Percentiles rank a stretch among this genome's conserved stretches.
Evolutionary conservation across 2,329 filamentous ascomycete genomes (phyloP).

Genomic region (Ceratocystis cubensis): DNA sequence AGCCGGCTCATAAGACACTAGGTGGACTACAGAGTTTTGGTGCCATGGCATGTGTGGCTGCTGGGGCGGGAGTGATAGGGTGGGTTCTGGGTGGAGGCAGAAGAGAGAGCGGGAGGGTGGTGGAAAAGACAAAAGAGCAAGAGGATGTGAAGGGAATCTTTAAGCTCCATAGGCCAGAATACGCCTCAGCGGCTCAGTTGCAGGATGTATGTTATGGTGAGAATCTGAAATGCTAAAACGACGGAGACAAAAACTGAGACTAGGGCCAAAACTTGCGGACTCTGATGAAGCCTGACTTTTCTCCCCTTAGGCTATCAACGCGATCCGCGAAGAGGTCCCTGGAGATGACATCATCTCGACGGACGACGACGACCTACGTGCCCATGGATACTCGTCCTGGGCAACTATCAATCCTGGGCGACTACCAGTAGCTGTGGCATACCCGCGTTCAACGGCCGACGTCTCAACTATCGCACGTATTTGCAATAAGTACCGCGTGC

Average conservation of each 20-base stretch:
- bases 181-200: slow-evolving; percentile 31
- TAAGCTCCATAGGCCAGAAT: slow-evolving; percentile 24
- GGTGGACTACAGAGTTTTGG: too few species aligned
- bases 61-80: too few species aligned
- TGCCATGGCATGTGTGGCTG: too few species aligned
- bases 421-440: slow-evolving; percentile 51
- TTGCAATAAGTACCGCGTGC: slow-evolving; percentile 67
- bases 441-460: slow-evolving; percentile 48
- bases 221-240: too few species aligned
- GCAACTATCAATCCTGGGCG: slow-evolving; percentile 48
- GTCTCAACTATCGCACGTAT: slow-evolving; percentile 50
- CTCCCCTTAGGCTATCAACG: slow-evolving; percentile 37
- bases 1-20: too few species aligned
- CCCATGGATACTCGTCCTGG: slow-evolving; percentile 57
- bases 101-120: not conserved
- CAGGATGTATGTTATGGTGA: slow-evolving; percentile 22
- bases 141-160: slow-evolving; percentile 7
- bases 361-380: slow-evolving; percentile 47
- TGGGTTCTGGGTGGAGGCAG: too few species aligned
- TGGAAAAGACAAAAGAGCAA: not conserved
- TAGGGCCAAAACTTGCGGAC: not conserved
- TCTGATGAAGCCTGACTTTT: not conserved
- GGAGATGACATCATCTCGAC: slow-evolving; percentile 47
- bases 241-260: too few species aligned
- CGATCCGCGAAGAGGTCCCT: slow-evolving; percentile 40